Evolutionary conservation across 1,284 basidiomycete species (phyloP), one percentile per base, ranked within the genome.

Genomic region (Athelia sp.): DNA sequence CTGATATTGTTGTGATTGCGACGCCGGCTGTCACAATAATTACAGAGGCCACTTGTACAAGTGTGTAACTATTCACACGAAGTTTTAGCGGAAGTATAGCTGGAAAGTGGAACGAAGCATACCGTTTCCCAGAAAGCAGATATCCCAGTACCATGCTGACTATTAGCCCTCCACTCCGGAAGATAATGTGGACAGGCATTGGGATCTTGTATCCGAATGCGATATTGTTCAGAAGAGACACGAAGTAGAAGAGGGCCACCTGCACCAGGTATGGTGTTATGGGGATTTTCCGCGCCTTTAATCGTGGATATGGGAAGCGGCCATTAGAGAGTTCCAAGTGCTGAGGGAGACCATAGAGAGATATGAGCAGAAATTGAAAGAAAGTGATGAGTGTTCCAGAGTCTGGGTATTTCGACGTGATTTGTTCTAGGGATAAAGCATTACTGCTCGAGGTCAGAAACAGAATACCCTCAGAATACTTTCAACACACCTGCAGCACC

Each of bases 121-220:
- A 82, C 82, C 70, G 73, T 61, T 81, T 85, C 3, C 76, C 72
- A 1, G 71, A 72, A 14, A 90, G 54, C 1, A 83, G 45, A 74
- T 78, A 85, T 0, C 90, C 91, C 50, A 93, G 71, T 9, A 87
- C 38, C 79, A 93, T 83, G 58, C 85, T 90, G 43, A 91, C 69
- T n/a, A 88, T 77, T 59, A 92, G 68, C n/a, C 93, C 94, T 1
- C 90, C 93, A 57, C 90, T 93, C 32, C 94, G 77, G 62, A 97
- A 98, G 51, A 98, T 90, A 64, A 98, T 97, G 65, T 98, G 94
- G 1, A 98, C 87, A 0, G 90, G 72, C 81, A 97, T 91, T 14
- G 94, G 93, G 50, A 97, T 88, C 51, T 79, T 68, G 59, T 82
- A 93, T 3, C 82, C 89, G 63, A 98, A 97, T 1, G 93, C 94